Conservation (phyloP, 1,284 basidiomycete genomes). For the Sanguinoderma infundibulare region DNA sequence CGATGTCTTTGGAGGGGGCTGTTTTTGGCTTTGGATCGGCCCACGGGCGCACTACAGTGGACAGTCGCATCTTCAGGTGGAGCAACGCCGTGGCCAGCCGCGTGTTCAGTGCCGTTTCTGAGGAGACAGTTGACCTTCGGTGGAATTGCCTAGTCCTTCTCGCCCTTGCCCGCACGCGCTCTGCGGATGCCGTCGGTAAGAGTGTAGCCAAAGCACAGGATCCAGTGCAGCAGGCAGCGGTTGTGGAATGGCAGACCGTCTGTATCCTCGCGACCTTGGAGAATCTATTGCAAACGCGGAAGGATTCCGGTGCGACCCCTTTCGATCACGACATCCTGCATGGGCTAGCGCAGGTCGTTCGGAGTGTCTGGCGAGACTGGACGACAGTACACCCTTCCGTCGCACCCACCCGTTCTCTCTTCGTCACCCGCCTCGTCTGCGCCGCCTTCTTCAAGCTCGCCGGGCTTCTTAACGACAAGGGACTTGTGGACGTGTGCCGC, state of each 20-base stretch:
- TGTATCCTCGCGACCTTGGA: conserved; percentile 31
- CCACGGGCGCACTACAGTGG: not conserved
- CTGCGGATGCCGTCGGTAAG: conserved; percentile 4
- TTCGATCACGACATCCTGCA: conserved; percentile 7
- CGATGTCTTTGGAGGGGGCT: conserved; percentile 2
- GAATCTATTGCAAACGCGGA: conserved; percentile 29
- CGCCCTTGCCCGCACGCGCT: conserved; percentile 25
- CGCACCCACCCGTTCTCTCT: conserved; percentile 26
- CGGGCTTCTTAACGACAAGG: conserved; percentile 39
- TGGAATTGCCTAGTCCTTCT: conserved; percentile 34
- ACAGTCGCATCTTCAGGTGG: conserved; percentile 24
- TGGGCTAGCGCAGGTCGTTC: conserved; percentile 36
- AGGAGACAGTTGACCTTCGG: conserved; percentile 12
- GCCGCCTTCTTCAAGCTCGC: conserved; percentile 53
- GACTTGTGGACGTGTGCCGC: conserved; percentile 39
- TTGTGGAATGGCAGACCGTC: conserved; percentile 34
- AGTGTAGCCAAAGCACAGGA: not conserved
- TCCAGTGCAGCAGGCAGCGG: conserved; percentile 14
- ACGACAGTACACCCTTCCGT: conserved; percentile 21
- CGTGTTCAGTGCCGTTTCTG: conserved; percentile 19
- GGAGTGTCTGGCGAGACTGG: conserved; percentile 49
- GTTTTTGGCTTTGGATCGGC: not conserved
- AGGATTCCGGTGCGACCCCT: conserved; percentile 23
- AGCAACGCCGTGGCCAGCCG: conserved; percentile 13
- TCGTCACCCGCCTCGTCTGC: conserved; percentile 42